Evolutionary conservation across 2,329 filamentous ascomycete species (phyloP).

Genomic region (Shiraia bambusicola): DNA sequence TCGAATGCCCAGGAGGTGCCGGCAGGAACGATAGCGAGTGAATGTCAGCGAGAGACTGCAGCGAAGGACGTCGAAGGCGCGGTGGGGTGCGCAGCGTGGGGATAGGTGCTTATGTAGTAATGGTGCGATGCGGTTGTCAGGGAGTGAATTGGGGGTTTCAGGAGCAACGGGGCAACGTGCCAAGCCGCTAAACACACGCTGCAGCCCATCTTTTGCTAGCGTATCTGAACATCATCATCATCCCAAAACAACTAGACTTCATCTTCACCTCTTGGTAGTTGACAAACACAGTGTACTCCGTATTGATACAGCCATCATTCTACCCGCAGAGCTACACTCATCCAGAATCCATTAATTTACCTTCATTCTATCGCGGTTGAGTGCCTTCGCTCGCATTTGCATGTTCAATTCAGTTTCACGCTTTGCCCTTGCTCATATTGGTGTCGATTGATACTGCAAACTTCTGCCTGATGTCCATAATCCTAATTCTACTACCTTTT

Average conservation of each 20-base stretch:
- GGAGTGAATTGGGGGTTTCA: slow-evolving; percentile 30
- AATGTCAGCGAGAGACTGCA: slow-evolving; percentile 20
- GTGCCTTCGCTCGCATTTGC: too few relatives aligned
- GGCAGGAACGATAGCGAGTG: slow-evolving; percentile 25
- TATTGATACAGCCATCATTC: too few relatives aligned
- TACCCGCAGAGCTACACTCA: too few relatives aligned
- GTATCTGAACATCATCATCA: neutral
- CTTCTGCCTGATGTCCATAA: too few relatives aligned
- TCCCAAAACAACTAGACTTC: neutral
- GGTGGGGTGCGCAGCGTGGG: slow-evolving; percentile 22
- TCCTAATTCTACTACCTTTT: too few relatives aligned
- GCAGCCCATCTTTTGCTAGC: slow-evolving; percentile 1
- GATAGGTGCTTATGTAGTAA: too few relatives aligned
- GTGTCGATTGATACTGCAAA: too few relatives aligned
- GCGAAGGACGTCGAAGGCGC: slow-evolving; percentile 16
- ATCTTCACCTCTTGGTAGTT: neutral
- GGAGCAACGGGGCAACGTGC: slow-evolving; percentile 12
- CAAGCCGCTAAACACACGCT: slow-evolving; percentile 12
- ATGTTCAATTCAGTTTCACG: too few relatives aligned
- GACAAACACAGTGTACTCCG: too few relatives aligned
- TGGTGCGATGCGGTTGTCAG: slow-evolving; percentile 32
- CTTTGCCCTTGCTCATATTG: too few relatives aligned
- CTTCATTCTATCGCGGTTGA: too few relatives aligned
- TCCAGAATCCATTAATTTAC: too few relatives aligned
- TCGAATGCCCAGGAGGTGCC: slow-evolving; percentile 4